phyloP scores from a whole-genome alignment of 1,284 basidiomycete species.

The Cryptococcus sp. region DNA sequence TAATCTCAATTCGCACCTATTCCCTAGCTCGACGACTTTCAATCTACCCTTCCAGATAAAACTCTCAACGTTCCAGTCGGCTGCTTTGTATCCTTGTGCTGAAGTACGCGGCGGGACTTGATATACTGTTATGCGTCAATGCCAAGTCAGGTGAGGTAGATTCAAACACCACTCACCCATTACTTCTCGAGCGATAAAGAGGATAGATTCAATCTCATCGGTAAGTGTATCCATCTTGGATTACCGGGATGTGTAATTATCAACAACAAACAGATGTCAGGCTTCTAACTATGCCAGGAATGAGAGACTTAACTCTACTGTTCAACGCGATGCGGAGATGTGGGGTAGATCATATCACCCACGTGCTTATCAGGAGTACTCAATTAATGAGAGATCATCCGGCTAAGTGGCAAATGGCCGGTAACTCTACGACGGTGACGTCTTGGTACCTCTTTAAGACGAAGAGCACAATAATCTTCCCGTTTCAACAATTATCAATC shows the following conservation, averaged over 20 bases:
- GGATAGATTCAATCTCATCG: slow-evolving; percentile 47
- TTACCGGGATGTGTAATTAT: not conserved
- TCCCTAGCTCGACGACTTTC: slow-evolving; percentile 42
- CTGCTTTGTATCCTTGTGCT: slow-evolving; percentile 46
- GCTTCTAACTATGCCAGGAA: not conserved
- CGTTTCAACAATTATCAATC: not conserved
- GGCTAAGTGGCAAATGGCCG: too few relatives aligned
- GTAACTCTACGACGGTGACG: too few relatives aligned
- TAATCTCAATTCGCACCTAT: slow-evolving; percentile 41
- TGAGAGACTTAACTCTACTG: too few relatives aligned
- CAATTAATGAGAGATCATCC: too few relatives aligned
- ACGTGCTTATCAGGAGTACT: too few relatives aligned
- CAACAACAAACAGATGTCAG: not conserved
- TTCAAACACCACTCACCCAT: slow-evolving; percentile 39
- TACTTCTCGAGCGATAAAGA: slow-evolving; percentile 47
- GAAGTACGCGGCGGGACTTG: slow-evolving; percentile 47
- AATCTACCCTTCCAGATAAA: slow-evolving; percentile 49
- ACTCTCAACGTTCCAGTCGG: slow-evolving; percentile 46
- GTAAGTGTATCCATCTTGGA: slow-evolving; percentile 29
- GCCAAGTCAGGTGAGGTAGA: not conserved
- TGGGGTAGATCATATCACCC: too few relatives aligned
- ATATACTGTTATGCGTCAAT: slow-evolving; percentile 34
- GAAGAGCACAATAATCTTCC: not conserved
- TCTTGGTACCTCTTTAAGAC: too few relatives aligned
- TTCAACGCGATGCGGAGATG: too few relatives aligned